A percentile compares a stretch with the other conserved stretches of the same genome.
Evolutionary conservation across 306 rosid species (phyloP).

Genomic region (Prunus mume): DNA sequence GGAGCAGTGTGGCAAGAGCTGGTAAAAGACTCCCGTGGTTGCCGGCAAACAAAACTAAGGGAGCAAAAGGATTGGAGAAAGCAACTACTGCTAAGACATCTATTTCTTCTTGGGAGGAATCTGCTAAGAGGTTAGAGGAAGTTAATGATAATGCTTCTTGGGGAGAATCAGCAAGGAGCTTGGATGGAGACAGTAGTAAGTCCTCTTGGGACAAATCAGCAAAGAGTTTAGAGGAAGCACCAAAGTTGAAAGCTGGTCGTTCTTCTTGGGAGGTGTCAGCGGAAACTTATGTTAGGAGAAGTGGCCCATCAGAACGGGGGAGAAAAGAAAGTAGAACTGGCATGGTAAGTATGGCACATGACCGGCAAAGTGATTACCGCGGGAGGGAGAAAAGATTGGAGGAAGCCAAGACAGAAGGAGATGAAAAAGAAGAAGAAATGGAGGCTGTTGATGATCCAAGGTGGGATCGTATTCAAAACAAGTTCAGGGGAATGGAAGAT

Average conservation of each 20-base stretch:
- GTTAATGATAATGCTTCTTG: constrained; percentile 14
- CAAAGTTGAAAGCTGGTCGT: constrained; percentile 22
- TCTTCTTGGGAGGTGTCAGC: constrained; percentile 33
- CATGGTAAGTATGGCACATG: constrained; percentile 32
- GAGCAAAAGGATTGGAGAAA: constrained; percentile 19
- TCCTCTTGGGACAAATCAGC: constrained; percentile 58
- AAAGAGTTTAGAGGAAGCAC: constrained; percentile 41
- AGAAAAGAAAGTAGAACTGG: constrained; percentile 31
- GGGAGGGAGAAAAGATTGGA: constrained; percentile 28
- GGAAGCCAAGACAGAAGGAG: constrained; percentile 34
- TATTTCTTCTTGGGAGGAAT: constrained; percentile 35
- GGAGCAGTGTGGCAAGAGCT: constrained; percentile 21
- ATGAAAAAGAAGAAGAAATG: constrained; percentile 46
- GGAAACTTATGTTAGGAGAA: constrained; percentile 13
- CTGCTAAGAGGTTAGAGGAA: constrained; percentile 22
- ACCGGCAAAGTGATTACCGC: constrained; percentile 23
- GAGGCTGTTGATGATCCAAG: constrained; percentile 68
- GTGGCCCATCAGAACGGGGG: constrained; percentile 18
- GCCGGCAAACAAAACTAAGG: constrained; percentile 32
- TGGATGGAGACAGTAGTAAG: constrained; percentile 32
- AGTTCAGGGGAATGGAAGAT: constrained; percentile 48
- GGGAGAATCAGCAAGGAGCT: constrained; percentile 31
- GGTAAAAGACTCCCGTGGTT: constrained; percentile 72
- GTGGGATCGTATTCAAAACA: constrained; percentile 73
- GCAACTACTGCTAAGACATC: constrained; percentile 7